phyloP scores from a whole-genome alignment of 352 stramenopile genomes.

The Pythium rishiriense region DNA sequence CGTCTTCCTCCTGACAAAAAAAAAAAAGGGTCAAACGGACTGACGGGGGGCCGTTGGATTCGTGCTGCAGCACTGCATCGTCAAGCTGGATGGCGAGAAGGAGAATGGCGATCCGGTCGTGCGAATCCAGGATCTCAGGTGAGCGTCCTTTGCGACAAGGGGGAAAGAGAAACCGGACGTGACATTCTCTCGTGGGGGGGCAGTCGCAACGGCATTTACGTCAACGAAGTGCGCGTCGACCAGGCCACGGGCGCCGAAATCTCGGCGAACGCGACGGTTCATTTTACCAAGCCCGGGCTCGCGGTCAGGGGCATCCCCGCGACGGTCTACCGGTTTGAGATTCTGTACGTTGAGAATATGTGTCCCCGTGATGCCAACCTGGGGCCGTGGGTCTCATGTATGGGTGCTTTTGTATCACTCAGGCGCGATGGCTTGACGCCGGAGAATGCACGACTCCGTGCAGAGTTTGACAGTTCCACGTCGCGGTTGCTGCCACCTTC shows the following conservation, averaged over 20 bases:
- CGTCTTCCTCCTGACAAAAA: neutral
- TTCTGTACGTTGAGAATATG: constrained; percentile 47
- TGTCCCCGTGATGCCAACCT: too few relatives aligned
- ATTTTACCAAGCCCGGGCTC: constrained; percentile 69
- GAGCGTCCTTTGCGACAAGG: neutral
- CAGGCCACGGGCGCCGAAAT: constrained; percentile 37
- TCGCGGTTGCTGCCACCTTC: neutral
- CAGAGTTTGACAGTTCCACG: constrained; percentile 8
- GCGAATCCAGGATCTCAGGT: constrained; percentile 63
- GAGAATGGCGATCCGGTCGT: constrained; percentile 34
- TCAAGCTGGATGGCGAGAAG: constrained; percentile 39
- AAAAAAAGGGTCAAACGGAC: neutral
- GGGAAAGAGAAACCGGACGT: neutral
- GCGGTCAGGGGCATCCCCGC: constrained; percentile 37
- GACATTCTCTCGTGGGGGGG: neutral
- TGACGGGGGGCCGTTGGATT: neutral
- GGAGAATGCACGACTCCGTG: constrained; percentile 18
- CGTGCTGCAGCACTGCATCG: constrained; percentile 51
- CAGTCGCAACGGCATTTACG: constrained; percentile 71
- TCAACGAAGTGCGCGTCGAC: constrained; percentile 62
- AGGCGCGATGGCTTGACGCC: constrained; percentile 22
- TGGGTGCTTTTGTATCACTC: neutral
- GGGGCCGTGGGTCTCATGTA: too few relatives aligned
- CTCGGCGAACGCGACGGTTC: constrained; percentile 48
- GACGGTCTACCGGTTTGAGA: constrained; percentile 66